Evolutionary conservation across 257 asterid genomes (phyloP).

Genomic region (Solanum piurae): DNA sequence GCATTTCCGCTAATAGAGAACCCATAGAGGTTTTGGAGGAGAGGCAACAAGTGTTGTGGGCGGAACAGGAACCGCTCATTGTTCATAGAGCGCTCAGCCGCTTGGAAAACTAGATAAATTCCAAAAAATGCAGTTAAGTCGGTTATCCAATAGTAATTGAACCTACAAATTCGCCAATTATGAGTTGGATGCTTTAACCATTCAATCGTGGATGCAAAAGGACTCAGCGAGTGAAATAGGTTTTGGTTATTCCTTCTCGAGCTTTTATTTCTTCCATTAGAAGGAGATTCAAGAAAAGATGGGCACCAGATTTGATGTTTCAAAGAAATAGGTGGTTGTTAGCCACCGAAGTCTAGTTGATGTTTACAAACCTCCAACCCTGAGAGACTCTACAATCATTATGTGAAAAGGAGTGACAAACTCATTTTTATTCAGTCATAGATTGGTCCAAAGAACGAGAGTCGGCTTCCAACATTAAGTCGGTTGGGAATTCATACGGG

Average conservation of each 20-base stretch:
- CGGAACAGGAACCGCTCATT: background rate
- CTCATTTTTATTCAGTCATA: too few relatives aligned
- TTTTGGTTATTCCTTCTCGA: background rate
- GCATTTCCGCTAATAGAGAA: background rate
- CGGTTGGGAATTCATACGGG: too few relatives aligned
- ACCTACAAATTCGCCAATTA: background rate
- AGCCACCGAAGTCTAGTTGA: too few relatives aligned
- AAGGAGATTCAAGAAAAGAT: background rate
- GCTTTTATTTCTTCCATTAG: too few relatives aligned
- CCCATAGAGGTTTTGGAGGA: background rate
- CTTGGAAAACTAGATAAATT: background rate
- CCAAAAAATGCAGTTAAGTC: background rate
- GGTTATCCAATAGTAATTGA: background rate
- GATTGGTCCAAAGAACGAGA: too few relatives aligned
- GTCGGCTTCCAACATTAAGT: too few relatives aligned
- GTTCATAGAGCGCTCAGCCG: background rate
- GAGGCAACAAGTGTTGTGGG: background rate
- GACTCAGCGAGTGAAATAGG: background rate
- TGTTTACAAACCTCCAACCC: too few relatives aligned
- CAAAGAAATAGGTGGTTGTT: too few relatives aligned
- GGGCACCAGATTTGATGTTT: background rate
- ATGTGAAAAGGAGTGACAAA: too few relatives aligned
- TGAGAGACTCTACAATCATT: too few relatives aligned
- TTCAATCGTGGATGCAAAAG: too few relatives aligned
- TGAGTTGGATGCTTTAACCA: background rate